A percentile compares a stretch with the other conserved stretches of the same genome.
phyloP scores from a whole-genome alignment of 257 asterid species.

The Thymus quinquecostatus region DNA sequence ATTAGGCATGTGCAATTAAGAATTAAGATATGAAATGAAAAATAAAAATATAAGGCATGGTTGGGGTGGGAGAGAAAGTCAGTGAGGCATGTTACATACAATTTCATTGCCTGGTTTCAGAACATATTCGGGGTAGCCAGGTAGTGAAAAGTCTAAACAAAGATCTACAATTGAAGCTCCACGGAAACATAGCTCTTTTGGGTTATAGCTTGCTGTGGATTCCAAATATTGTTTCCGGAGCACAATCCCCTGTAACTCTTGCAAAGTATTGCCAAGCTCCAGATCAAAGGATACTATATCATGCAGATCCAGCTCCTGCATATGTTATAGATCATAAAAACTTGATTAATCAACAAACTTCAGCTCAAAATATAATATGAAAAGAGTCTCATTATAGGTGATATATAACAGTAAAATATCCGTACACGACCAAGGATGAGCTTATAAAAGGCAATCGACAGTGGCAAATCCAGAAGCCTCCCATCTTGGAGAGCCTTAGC shows the following conservation, averaged over 20 bases:
- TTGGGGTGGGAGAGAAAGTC: conserved; percentile 10
- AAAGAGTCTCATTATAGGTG: background rate
- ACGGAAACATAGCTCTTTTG: conserved; percentile 60
- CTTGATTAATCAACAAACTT: background rate
- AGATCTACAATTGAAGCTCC: conserved; percentile 90
- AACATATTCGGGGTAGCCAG: conserved; percentile 87
- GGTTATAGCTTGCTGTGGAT: conserved; percentile 53
- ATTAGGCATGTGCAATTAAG: conserved; percentile 12
- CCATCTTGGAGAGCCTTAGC: conserved; percentile 99
- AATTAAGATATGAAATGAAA: conserved; percentile 6
- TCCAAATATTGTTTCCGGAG: conserved; percentile 67
- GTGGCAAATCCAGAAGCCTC: conserved; percentile 91
- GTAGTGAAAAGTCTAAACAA: conserved; percentile 90
- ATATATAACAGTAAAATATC: conserved; percentile 2
- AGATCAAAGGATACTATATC: conserved; percentile 80
- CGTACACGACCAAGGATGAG: conserved; percentile 88
- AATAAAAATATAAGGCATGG: background rate
- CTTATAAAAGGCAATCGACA: conserved; percentile 83
- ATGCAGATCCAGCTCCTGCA: conserved; percentile 91
- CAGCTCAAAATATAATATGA: background rate
- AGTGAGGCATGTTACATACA: conserved; percentile 45
- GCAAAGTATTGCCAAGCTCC: conserved; percentile 83
- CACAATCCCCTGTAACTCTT: conserved; percentile 92
- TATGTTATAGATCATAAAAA: conserved; percentile 27
- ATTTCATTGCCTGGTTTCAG: conserved; percentile 70